phyloP scores from a whole-genome alignment of 2,329 filamentous ascomycete genomes.

The Mariannaea elegans region DNA sequence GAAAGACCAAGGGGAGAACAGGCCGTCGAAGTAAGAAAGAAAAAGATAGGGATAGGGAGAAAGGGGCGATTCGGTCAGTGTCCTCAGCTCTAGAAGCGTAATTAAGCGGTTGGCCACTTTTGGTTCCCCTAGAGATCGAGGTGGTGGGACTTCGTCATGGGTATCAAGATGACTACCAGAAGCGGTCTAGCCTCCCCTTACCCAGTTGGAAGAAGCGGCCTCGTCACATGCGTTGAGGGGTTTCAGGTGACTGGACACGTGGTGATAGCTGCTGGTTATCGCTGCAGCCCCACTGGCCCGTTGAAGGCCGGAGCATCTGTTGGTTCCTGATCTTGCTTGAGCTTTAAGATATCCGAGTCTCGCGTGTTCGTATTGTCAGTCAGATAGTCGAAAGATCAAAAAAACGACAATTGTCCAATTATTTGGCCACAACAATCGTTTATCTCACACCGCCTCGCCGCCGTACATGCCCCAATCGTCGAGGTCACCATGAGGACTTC shows the following conservation, averaged over 20 bases:
- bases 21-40: not conserved
- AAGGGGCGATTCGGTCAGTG: slow-evolving; percentile 31
- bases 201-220: not conserved
- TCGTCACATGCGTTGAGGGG: slow-evolving; percentile 24
- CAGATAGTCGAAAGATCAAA: not conserved
- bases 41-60: slow-evolving; percentile 17
- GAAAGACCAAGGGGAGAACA: slow-evolving; percentile 6
- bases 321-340: slow-evolving; percentile 4
- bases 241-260: slow-evolving; percentile 27
- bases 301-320: not conserved
- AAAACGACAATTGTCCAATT: not conserved
- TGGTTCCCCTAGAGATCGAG: slow-evolving; percentile 40
- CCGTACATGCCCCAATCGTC: slow-evolving; percentile 33
- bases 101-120: slow-evolving; percentile 39
- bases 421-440: not conserved
- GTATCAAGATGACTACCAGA: slow-evolving; percentile 37
- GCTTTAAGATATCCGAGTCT: not conserved
- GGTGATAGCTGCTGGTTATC: slow-evolving; percentile 17
- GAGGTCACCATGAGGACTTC: slow-evolving; percentile 45
- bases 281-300: not conserved
- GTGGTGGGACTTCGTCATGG: slow-evolving; percentile 43
- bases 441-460: slow-evolving; percentile 4
- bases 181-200: slow-evolving; percentile 32
- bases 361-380: not conserved
- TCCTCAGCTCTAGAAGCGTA: slow-evolving; percentile 38